phyloP scores from a whole-genome alignment of 257 asterid genomes.

The Nicotiana knightiana region DNA sequence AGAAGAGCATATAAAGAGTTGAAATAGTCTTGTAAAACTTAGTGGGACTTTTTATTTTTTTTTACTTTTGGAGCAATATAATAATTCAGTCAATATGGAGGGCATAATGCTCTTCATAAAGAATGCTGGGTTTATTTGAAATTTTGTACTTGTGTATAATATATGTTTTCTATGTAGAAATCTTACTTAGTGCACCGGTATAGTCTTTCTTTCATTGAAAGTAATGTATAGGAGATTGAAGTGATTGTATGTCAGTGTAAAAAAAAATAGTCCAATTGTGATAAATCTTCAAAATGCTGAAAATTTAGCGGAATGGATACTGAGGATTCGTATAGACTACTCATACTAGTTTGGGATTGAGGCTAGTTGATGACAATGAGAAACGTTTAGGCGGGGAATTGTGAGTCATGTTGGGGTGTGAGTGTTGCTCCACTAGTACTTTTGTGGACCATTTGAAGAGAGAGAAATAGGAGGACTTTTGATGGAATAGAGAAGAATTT shows the following conservation, averaged over 20 bases:
- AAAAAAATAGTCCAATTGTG: background rate
- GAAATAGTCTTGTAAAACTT: background rate
- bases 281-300: background rate
- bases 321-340: background rate
- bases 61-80: background rate
- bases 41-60: background rate
- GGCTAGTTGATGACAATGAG: background rate
- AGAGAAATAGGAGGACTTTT: no score
- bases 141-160: background rate
- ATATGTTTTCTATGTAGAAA: background rate
- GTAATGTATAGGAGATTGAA: background rate
- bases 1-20: background rate
- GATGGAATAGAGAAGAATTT: no score
- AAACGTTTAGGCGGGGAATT: background rate
- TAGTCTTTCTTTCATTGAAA: background rate
- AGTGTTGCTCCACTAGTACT: no score
- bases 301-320: background rate
- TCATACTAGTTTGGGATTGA: background rate
- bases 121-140: background rate
- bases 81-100: background rate
- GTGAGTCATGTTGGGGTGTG: background rate
- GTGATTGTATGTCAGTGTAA: background rate
- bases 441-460: no score
- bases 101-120: background rate
- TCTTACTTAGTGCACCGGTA: background rate